Base-by-base conservation (phyloP, 148 eudicot species). In the Salicornia ramosissima region DNA sequence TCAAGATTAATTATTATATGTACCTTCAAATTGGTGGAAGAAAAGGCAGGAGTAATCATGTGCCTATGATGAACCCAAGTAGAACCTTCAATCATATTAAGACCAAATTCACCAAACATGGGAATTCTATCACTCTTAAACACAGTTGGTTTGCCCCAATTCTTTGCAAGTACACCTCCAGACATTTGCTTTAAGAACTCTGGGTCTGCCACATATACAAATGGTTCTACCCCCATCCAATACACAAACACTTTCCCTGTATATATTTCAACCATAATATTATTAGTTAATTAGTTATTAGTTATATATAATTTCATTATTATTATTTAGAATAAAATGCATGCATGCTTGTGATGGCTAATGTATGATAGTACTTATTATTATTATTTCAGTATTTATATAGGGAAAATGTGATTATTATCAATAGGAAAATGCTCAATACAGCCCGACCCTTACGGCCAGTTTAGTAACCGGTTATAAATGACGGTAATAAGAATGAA, bases 181-280 rank as follows among this genome's bases (percentile, higher is more conserved):
- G 90, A 80, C 85, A 95, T 85, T 67, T 81, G 80, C 82, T 87
- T 91, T 4, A 95, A 57, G 56, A 87, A 91, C 59, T 82, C 88
- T 0, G 99, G 94, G 13, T 95, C 89, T 3, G 94, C 93, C 40
- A 95, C 79, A 58, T 91, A 91, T n/a, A 95, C n/a, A 70, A 95
- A 95, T 39, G 99, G 96, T 76, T 95, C 97, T 10, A 91, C 90
- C 18, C 99, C 99, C 67, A 95, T 80, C 99, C 99, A 95, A 63
- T 91, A 95, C 0, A 83, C 81, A 31, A 74, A 87, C 51, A 95
- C 97, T 73, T 95, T 95, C 46, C 99, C 99, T 95, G 87, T 45
- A 81, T 28, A 58, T 16, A 11, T 12, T 14, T 15, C 24, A 25
- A 39, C 26, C 26, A 58, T 15, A 14, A 68, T n/a, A 12, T 4